Evolutionary conservation across 106 monocot genomes (phyloP), one percentile per base, ranked within the genome.

Genomic region (Dioscorea zingiberensis): DNA sequence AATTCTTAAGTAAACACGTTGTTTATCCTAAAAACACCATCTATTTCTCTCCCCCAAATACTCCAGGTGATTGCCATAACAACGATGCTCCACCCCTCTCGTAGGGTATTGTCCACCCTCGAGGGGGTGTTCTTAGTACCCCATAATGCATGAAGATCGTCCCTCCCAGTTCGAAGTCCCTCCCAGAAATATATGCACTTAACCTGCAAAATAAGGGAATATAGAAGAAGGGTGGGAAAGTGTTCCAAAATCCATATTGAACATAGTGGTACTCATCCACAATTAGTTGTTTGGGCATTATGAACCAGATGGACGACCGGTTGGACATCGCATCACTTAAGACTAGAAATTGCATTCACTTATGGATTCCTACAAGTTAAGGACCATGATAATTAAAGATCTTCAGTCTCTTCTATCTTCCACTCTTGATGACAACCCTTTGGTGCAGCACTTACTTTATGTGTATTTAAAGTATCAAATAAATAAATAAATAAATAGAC

Each of bases 371-470:
- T 97, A 92, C 69, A 69, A 46, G 27, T 21, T 91, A 32, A 87
- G 95, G 8, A 44, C 74, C 16, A 78, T 59, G 75, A 64, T 97
- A 49, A 68, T 86, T 5, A 78, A 92, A 81, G 93, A 72, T 21
- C 51, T 89, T 16, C 73, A 76, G 18, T 27, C 64, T 58, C 29
- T 76, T 48, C 25, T 70, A n/a, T 74, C 65, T 3, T 72, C 78
- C 14, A 51, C 17, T 3, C 65, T 88, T 29, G 94, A 95, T 73
- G 87, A 95, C 61, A 74, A 71, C 23, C 78, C 91, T 51, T 68
- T 83, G 47, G 76, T 78, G 8, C 91, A 95, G 67, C 91, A 95
- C 53, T 61, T 95, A 51, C 68, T 95, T 25, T 57, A 60, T 28
- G 27, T 83, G 30, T 85, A 77, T 47, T 74, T 91, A 56, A 80